Conservation (phyloP, 768 basidiomycete species). For the Symmetrospora coprosmae region DNA sequence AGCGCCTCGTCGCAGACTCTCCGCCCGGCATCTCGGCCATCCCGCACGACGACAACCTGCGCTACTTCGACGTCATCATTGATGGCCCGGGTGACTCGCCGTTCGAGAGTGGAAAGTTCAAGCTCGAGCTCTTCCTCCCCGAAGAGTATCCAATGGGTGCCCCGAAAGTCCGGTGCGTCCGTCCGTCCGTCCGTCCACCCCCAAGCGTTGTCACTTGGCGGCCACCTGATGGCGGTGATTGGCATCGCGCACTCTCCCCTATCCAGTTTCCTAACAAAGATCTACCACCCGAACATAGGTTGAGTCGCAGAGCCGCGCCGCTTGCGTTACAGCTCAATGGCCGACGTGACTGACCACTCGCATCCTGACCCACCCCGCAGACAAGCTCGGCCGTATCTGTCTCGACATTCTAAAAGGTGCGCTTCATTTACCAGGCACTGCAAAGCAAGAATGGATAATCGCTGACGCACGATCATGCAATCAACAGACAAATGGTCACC, state of each 20-base stretch:
- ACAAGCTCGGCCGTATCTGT: conserved; percentile 97
- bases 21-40: conserved; percentile 91
- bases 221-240: neutral
- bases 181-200: no score
- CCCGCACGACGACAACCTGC: conserved; percentile 91
- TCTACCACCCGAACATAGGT: conserved; percentile 99
- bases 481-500: conserved; percentile 98
- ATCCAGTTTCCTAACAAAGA: conserved; percentile 37
- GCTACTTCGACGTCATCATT: conserved; percentile 97
- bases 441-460: no score
- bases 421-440: conserved; percentile 30
- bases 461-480: no score
- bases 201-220: conserved; percentile 81
- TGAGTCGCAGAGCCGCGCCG: no score
- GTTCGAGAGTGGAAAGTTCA: conserved; percentile 78
- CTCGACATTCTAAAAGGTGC: conserved; percentile 91
- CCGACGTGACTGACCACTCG: neutral
- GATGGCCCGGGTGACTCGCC: conserved; percentile 88
- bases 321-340: conserved; percentile 36
- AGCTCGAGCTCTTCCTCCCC: conserved; percentile 89
- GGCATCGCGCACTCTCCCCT: neutral
- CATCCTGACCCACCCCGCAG: conserved; percentile 40
- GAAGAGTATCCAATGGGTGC: conserved; percentile 99
- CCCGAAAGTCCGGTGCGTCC: conserved; percentile 90
- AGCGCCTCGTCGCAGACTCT: conserved; percentile 86